phyloP scores from a whole-genome alignment of 169 alveolate genomes.

The Plasmodium sp. region DNA sequence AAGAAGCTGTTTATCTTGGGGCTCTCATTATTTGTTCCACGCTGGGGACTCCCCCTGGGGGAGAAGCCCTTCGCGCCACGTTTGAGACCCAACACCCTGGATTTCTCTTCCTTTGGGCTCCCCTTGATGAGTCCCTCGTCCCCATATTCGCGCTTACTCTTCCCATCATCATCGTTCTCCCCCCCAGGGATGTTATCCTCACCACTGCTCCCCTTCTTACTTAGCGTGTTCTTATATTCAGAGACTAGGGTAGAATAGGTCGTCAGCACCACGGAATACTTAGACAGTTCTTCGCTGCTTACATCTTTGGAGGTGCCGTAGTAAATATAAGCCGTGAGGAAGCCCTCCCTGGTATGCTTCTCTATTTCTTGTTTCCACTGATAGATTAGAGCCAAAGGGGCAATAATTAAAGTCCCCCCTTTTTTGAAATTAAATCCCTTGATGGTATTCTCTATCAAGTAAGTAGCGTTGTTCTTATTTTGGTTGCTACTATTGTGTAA shows the following conservation, averaged over 20 bases:
- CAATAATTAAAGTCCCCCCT: constrained; percentile 88
- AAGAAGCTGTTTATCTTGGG: constrained; percentile 20
- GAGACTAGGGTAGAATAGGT: constrained; percentile 88
- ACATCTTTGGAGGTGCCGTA: constrained; percentile 76
- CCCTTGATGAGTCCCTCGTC: background rate
- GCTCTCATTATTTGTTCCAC: background rate
- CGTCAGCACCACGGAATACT: constrained; percentile 85
- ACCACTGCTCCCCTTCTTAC: background rate
- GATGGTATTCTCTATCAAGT: constrained; percentile 58
- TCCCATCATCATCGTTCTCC: background rate
- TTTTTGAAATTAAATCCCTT: constrained; percentile 32
- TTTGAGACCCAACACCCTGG: background rate
- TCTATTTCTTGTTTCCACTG: constrained; percentile 87
- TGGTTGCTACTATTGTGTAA: background rate
- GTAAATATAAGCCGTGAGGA: constrained; percentile 75
- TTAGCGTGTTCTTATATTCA: constrained; percentile 77
- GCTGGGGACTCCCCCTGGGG: background rate
- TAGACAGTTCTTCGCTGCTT: constrained; percentile 71
- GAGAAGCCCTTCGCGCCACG: background rate
- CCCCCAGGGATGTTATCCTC: background rate
- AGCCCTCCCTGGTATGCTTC: constrained; percentile 79
- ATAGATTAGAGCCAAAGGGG: constrained; percentile 84
- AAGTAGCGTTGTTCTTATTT: constrained; percentile 42
- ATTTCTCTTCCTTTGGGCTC: background rate
- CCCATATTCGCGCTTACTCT: background rate